A percentile compares a stretch with the other conserved stretches of the same genome.
Conservation (phyloP, 257 asterid species). For the Handroanthus guayacan region DNA sequence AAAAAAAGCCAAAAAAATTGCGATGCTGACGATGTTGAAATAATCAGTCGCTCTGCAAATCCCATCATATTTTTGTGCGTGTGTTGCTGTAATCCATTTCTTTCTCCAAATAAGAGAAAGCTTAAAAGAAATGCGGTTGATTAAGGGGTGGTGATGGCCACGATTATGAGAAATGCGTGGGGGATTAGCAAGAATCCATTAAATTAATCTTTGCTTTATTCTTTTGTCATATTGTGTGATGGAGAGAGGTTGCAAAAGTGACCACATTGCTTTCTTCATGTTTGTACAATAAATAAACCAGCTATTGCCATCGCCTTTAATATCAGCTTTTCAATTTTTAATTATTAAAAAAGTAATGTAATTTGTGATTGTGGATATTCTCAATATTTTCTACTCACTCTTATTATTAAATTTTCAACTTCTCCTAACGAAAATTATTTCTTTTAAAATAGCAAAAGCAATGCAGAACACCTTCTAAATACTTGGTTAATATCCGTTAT, state of each 20-base stretch:
- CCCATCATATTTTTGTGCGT: slow-evolving; percentile 46
- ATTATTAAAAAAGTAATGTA: background rate
- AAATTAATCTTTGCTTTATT: slow-evolving; percentile 12
- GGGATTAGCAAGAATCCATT: slow-evolving; percentile 35
- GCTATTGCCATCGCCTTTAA: no score
- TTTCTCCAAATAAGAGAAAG: background rate
- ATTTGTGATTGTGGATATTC: no score
- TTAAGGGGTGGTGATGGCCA: slow-evolving; percentile 31
- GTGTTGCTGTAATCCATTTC: slow-evolving; percentile 55
- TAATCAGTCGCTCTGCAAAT: slow-evolving; percentile 1
- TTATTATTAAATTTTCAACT: no score
- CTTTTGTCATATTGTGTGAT: slow-evolving; percentile 41
- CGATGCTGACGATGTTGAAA: no score
- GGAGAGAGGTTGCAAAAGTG: slow-evolving; percentile 32
- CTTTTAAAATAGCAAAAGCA: no score
- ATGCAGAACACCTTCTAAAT: no score
- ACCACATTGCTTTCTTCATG: slow-evolving; percentile 34
- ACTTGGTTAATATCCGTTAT: no score
- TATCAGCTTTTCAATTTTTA: background rate
- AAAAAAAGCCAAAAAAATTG: background rate
- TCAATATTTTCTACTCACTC: no score
- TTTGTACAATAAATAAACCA: background rate
- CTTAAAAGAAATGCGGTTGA: background rate
- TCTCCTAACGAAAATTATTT: no score
- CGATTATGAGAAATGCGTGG: slow-evolving; percentile 43